Evolutionary conservation across 2,329 filamentous ascomycete genomes (phyloP).

Genomic region (Alternaria gaisen): DNA sequence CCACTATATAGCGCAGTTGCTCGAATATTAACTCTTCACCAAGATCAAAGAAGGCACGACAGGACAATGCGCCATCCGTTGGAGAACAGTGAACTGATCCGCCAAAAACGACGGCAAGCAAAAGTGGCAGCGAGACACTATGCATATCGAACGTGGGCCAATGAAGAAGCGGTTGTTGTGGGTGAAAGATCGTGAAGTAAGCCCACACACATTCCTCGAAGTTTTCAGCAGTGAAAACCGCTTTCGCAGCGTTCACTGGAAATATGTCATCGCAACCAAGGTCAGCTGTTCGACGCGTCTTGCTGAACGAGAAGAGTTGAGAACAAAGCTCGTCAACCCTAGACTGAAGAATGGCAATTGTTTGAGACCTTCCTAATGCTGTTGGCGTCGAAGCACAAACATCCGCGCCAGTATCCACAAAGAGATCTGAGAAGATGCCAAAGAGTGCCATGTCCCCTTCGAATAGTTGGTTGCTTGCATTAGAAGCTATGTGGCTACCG

Average conservation of each 20-base stretch:
- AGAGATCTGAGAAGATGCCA: conserved; percentile 14
- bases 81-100: conserved; percentile 34
- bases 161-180: conserved; percentile 56
- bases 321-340: neutral
- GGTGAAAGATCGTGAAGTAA: conserved; percentile 59
- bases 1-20: neutral
- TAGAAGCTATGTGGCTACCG: neutral
- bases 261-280: neutral
- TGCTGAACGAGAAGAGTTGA: neutral
- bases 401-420: neutral
- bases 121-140: conserved; percentile 47
- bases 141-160: conserved; percentile 53
- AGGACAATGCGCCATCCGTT: conserved; percentile 19
- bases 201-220: conserved; percentile 44
- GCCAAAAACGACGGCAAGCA: conserved; percentile 54
- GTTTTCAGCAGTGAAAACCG: conserved; percentile 19
- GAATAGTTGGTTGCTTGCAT: neutral
- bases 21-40: conserved; percentile 24
- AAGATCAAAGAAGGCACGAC: conserved; percentile 19
- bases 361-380: neutral
- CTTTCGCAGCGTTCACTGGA: conserved; percentile 6
- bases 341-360: neutral
- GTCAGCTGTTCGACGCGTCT: neutral
- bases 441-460: conserved; percentile 4
- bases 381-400: neutral